Percentiles rank a stretch among this genome's conserved stretches.
Conservation (phyloP, 768 basidiomycete species). For the Macrolepiota albuminosa region DNA sequence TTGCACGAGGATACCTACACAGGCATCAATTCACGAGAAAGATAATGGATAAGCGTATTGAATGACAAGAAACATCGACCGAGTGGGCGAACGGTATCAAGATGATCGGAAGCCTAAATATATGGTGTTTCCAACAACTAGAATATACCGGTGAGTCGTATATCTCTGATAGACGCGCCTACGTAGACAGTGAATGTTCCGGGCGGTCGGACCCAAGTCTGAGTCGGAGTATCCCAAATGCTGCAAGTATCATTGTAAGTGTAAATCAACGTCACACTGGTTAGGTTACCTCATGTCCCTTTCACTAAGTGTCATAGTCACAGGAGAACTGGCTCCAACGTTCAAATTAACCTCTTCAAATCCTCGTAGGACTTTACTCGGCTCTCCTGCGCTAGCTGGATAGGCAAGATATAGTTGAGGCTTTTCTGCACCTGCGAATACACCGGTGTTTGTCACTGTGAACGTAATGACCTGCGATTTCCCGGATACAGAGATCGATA, state of each 20-base stretch:
- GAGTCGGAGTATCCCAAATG: constrained; percentile 50
- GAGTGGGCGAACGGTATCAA: not conserved
- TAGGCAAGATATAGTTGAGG: constrained; percentile 50
- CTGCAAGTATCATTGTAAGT: constrained; percentile 14
- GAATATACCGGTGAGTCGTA: constrained; percentile 34
- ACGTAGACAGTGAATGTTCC: constrained; percentile 51
- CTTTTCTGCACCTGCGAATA: constrained; percentile 45
- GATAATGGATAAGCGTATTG: no score
- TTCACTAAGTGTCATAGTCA: constrained; percentile 32
- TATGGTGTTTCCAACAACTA: not conserved
- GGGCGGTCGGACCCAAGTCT: constrained; percentile 44
- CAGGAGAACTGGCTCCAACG: constrained; percentile 28
- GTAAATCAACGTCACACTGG: not conserved
- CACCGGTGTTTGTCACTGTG: constrained; percentile 43
- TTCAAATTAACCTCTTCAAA: constrained; percentile 44
- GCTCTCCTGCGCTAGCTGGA: constrained; percentile 43
- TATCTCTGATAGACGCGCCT: constrained; percentile 48
- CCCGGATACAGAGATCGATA: constrained; percentile 33
- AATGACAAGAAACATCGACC: not conserved
- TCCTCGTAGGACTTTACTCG: constrained; percentile 44
- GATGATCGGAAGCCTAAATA: not conserved
- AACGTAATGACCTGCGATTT: constrained; percentile 35
- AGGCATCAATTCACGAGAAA: no score
- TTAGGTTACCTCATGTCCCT: constrained; percentile 40
- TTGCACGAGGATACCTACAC: no score